Evolutionary conservation across 1,139 yeast genomes (phyloP), one percentile per base, ranked within the genome.

Genomic region (Debaryomyces fabryi): DNA sequence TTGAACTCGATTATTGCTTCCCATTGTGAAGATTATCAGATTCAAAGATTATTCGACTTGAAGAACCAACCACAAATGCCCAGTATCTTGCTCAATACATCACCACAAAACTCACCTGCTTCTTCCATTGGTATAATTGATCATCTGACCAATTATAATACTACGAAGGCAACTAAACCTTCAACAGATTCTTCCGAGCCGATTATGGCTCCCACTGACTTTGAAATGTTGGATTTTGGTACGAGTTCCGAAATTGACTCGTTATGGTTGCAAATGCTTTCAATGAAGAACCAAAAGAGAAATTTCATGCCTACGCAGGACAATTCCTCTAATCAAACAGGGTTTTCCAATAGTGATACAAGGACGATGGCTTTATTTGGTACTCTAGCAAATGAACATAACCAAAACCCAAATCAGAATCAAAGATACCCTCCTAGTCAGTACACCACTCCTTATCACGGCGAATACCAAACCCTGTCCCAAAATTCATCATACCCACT

Each of bases 211-310:
- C 7, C 21, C 2, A 29, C 24, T 27, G 42, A 39, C 23, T 9
- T 39, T 16, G 29, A 40, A 6, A 21, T 13, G 15, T 40, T 42
- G 1, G 24, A 68, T 39, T 58, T 62, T 42, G 59, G 68, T 32
- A 63, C 64, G 29, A 66, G 66, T 47, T 62, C 63, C 6, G 75
- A 71, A 44, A 64, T 72, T 30, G 79, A 74, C 52, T 63, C 67
- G 47, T 52, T 72, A 25, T 74, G 78, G 78, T 52, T 67, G 27
- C 74, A 70, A 48, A 63, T 73, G 59, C 59, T 71, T 18, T 59
- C 63, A 16, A 58, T 65, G 60, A 71, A 71, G 24, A 25, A 27
- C 41, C 20, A 27, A 12, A 29, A 34, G 9, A 30, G 39, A 30
- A 29, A 39, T 15, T 27, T 15, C 24, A 13, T 16, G 18, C 34